Percentiles rank a stretch among this genome's conserved stretches.
Evolutionary conservation across 176 grass and related monocot genomes (phyloP).

Genomic region (Canna indica): DNA sequence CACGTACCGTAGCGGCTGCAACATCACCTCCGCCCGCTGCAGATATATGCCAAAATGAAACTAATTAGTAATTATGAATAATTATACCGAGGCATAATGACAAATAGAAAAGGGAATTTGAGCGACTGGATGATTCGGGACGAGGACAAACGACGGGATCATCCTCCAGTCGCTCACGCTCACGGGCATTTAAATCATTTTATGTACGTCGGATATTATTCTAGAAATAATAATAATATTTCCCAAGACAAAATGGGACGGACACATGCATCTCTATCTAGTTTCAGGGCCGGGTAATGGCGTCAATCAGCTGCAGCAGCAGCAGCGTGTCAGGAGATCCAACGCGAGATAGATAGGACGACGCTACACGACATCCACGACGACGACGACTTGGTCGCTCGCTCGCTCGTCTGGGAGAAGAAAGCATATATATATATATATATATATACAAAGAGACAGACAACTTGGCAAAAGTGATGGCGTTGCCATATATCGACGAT

Average conservation of each 20-base stretch:
- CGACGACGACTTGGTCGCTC: not conserved
- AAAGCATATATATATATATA: no score
- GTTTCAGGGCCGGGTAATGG: not conserved
- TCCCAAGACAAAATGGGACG: no score
- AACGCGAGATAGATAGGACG: not conserved
- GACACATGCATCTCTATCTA: no score
- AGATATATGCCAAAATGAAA: not conserved
- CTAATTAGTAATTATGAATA: not conserved
- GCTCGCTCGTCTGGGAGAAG: not conserved
- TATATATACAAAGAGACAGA: not conserved
- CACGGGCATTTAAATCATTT: not conserved
- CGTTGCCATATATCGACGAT: not conserved
- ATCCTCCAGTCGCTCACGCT: not conserved
- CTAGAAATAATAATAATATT: no score
- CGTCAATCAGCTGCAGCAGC: not conserved
- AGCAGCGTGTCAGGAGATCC: not conserved
- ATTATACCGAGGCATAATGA: not conserved
- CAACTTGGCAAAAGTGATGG: not conserved
- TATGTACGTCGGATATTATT: no score
- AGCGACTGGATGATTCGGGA: not conserved
- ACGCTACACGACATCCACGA: not conserved
- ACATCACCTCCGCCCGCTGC: slow-evolving; percentile 34
- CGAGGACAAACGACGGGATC: not conserved
- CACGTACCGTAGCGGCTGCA: slow-evolving; percentile 48
- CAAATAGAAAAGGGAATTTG: slow-evolving; percentile 28